These are phyloP conservation scores for Malassezia globosa DNA, from an alignment of 1,284 basidiomycete species.

Conservation along the genomic window DNA sequence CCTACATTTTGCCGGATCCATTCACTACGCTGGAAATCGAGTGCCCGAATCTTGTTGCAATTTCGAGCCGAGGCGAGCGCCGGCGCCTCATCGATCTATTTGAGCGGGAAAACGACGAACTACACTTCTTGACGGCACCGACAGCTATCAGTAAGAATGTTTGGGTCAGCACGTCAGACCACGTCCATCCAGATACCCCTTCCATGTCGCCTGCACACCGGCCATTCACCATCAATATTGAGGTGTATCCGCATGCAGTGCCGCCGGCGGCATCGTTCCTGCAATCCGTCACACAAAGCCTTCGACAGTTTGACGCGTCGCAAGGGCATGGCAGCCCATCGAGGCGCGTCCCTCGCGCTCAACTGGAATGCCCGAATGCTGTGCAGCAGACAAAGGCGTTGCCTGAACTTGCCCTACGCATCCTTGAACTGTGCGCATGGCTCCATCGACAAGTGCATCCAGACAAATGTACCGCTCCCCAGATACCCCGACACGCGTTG, in stretches of 20 bases:
- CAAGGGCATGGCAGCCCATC: no score
- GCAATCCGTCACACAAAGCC: no score
- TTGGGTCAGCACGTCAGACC: slow-evolving; percentile 48
- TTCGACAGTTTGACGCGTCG: no score
- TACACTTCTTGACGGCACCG: slow-evolving; percentile 72
- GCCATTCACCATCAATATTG: no score
- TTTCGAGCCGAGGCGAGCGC: slow-evolving; percentile 50
- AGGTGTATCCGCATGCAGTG: no score
- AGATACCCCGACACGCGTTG: slow-evolving; percentile 22
- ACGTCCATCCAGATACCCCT: slow-evolving; percentile 9
- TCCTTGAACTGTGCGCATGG: slow-evolving; percentile 16
- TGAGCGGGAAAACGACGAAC: slow-evolving; percentile 68
- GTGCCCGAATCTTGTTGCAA: slow-evolving; percentile 52
- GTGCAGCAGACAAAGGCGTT: not conserved
- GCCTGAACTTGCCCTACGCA: slow-evolving; percentile 44
- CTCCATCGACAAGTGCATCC: slow-evolving; percentile 20
- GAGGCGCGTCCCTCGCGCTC: not conserved
- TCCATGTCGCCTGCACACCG: no score
- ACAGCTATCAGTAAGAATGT: slow-evolving; percentile 61
- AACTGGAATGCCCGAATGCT: not conserved
- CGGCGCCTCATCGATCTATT: slow-evolving; percentile 51
- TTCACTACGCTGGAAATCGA: slow-evolving; percentile 52
- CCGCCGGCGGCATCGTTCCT: no score
- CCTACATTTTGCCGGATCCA: slow-evolving; percentile 65
- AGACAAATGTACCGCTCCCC: not conserved